Evolutionary conservation across 2,329 filamentous ascomycete genomes (phyloP).

Genomic region (Dryadomyces sulphureus): DNA sequence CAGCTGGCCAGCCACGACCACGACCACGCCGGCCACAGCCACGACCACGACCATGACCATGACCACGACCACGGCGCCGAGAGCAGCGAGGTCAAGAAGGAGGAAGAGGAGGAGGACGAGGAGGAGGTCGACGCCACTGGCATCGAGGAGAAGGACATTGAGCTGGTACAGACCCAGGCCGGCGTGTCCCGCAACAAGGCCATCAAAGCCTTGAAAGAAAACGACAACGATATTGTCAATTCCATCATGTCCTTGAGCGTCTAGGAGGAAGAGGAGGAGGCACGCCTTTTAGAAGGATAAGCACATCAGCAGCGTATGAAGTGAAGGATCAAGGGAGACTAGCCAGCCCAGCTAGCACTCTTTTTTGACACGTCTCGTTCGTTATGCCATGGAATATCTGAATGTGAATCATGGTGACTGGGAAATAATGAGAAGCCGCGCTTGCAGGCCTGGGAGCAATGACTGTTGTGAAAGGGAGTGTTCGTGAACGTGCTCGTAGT

Average conservation of each 20-base stretch:
- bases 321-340: no score
- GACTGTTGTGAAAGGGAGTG: no score
- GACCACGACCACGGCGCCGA: constrained; percentile 39
- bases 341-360: not conserved
- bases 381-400: no score
- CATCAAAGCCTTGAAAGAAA: constrained; percentile 96
- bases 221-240: constrained; percentile 99
- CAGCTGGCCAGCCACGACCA: constrained; percentile 70
- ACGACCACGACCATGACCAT: constrained; percentile 41
- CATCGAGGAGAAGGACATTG: constrained; percentile 97
- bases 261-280: no score
- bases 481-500: no score
- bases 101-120: constrained; percentile 60
- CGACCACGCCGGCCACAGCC: constrained; percentile 58
- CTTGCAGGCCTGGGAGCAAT: no score
- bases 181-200: constrained; percentile 96
- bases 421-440: no score
- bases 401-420: no score
- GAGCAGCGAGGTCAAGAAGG: constrained; percentile 55
- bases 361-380: not conserved
- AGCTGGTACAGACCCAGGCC: constrained; percentile 97
- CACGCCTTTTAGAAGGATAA: no score
- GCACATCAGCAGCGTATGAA: no score
- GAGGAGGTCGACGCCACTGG: constrained; percentile 93
- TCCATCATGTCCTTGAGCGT: constrained; percentile 98